Percentiles rank a stretch among this genome's conserved stretches.
Conservation (phyloP, 1,139 yeast genomes). For the Geotrichum histeridarum region DNA sequence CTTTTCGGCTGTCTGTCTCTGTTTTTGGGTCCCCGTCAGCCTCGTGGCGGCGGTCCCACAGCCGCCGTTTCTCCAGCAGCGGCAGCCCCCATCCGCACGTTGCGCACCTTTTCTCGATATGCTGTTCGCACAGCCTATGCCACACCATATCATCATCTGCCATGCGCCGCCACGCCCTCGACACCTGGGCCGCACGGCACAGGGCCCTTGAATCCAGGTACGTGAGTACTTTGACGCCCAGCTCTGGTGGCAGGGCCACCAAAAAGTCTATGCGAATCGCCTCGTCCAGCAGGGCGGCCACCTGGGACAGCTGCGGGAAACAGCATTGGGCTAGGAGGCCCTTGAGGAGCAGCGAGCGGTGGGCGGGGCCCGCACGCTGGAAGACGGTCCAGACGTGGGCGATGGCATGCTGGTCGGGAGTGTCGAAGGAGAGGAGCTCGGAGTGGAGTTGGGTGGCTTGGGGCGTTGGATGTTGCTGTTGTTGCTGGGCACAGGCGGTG, state of each 20-base stretch:
- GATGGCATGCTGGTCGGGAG: constrained; percentile 64
- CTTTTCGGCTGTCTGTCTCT: constrained; percentile 17
- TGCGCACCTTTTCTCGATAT: constrained; percentile 93
- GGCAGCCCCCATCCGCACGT: constrained; percentile 99
- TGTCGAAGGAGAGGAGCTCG: constrained; percentile 46
- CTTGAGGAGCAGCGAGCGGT: constrained; percentile 68
- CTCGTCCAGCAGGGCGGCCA: constrained; percentile 71
- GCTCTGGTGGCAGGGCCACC: constrained; percentile 76
- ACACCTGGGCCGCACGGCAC: constrained; percentile 90
- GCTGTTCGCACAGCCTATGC: constrained; percentile 98
- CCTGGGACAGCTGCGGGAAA: constrained; percentile 83
- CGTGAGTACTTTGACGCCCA: constrained; percentile 76
- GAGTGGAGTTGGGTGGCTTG: constrained; percentile 55
- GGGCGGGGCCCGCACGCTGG: constrained; percentile 63
- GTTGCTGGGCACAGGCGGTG: constrained; percentile 43
- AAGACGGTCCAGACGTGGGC: constrained; percentile 75
- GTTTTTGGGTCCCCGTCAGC: background rate
- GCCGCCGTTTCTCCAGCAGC: constrained; percentile 49
- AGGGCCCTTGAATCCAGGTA: constrained; percentile 86
- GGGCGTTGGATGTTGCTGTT: constrained; percentile 19
- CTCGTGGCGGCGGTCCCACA: constrained; percentile 31
- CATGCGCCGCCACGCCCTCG: constrained; percentile 73
- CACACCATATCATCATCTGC: constrained; percentile 97
- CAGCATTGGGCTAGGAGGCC: constrained; percentile 89
- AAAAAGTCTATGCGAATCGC: constrained; percentile 86